Evolutionary conservation across 1,139 yeast genomes (phyloP).

Genomic region (Arxiozyma heterogenica): DNA sequence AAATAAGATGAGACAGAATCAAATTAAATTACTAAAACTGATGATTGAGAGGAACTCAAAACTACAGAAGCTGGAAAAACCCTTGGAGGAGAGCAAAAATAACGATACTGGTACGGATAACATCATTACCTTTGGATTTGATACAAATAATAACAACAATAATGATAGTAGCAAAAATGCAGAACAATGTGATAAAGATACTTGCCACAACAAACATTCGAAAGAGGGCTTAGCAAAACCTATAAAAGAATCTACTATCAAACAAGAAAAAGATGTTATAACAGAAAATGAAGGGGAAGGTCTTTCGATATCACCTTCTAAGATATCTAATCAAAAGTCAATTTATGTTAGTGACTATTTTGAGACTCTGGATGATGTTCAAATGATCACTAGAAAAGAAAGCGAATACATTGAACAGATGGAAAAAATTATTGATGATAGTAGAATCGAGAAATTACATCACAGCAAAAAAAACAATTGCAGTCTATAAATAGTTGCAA

Average conservation of each 20-base stretch:
- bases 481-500: too few species aligned
- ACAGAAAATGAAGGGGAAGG: neutral
- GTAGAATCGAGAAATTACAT: too few species aligned
- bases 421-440: conserved; percentile 6
- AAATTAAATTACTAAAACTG: conserved; percentile 48
- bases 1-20: conserved; percentile 47
- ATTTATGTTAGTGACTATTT: conserved; percentile 10
- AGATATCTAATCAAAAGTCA: neutral
- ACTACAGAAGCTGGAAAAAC: neutral
- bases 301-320: neutral
- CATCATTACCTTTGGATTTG: neutral
- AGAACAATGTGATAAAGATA: neutral
- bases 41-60: conserved; percentile 35
- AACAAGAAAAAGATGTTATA: neutral
- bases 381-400: conserved; percentile 1
- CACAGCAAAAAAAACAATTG: too few species aligned
- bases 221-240: neutral
- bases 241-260: neutral
- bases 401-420: conserved; percentile 6
- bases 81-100: neutral
- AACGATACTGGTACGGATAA: neutral
- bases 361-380: conserved; percentile 5
- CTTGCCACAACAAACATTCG: neutral
- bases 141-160: too few species aligned
- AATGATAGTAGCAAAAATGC: too few species aligned